These are phyloP conservation scores for Magnaporthiopsis incrustans DNA, from an alignment of 2,329 filamentous ascomycete species.

Conservation along the genomic window DNA sequence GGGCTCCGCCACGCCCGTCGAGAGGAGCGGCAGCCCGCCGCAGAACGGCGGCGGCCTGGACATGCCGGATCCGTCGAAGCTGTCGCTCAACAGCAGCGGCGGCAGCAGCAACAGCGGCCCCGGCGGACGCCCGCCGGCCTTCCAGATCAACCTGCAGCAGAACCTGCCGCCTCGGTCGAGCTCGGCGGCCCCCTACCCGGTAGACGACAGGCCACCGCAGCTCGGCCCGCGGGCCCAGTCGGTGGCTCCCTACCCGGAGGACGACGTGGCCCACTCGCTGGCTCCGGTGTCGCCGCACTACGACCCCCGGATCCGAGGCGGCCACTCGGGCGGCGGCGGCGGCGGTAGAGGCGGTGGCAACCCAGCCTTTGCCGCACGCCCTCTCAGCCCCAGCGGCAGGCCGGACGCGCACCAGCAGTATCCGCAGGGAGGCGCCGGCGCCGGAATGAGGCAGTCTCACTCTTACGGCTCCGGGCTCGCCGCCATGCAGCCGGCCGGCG, in stretches of 20 bases:
- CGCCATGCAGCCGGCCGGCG: slow-evolving; percentile 28
- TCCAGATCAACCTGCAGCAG: slow-evolving; percentile 40
- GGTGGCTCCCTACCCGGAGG: slow-evolving; percentile 62
- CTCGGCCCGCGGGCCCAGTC: slow-evolving; percentile 37
- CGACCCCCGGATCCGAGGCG: slow-evolving; percentile 39
- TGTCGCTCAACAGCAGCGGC: slow-evolving; percentile 22
- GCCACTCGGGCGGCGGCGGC: slow-evolving; percentile 20
- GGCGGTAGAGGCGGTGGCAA: not conserved
- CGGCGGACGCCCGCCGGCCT: slow-evolving; percentile 36
- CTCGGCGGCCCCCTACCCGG: slow-evolving; percentile 44
- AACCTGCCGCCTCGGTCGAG: slow-evolving; percentile 29
- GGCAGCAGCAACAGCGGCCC: slow-evolving; percentile 15
- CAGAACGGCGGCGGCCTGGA: slow-evolving; percentile 14
- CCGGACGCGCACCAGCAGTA: slow-evolving; percentile 12
- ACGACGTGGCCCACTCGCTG: slow-evolving; percentile 32
- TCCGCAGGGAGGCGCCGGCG: slow-evolving; percentile 14
- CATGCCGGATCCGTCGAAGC: slow-evolving; percentile 39
- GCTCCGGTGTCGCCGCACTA: slow-evolving; percentile 31
- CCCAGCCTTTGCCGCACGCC: slow-evolving; percentile 44
- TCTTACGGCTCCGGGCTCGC: slow-evolving; percentile 37
- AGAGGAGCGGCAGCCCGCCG: slow-evolving; percentile 9
- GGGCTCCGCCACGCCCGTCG: slow-evolving; percentile 20
- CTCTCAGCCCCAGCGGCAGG: slow-evolving; percentile 24
- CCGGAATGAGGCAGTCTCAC: slow-evolving; percentile 32
- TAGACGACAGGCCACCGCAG: slow-evolving; percentile 25